Conservation (phyloP, 2,329 filamentous ascomycete species). For the Verticillium zaregamsianum region DNA sequence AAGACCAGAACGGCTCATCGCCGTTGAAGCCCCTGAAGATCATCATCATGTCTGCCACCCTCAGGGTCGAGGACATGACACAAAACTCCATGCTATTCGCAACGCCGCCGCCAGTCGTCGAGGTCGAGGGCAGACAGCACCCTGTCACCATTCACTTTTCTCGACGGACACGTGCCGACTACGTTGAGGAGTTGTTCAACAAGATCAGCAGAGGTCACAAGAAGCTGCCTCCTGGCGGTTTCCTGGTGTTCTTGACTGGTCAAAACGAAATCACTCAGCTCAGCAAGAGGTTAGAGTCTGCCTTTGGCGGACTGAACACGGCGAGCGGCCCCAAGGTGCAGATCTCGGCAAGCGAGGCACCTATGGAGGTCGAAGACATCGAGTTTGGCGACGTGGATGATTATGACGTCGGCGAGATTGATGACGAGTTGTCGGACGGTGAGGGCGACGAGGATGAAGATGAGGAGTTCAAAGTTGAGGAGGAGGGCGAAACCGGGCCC, state of each 20-base stretch:
- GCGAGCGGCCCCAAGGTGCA: constrained; percentile 63
- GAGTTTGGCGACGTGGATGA: constrained; percentile 73
- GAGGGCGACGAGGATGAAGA: constrained; percentile 55
- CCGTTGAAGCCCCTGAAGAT: constrained; percentile 75
- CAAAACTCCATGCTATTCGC: constrained; percentile 79
- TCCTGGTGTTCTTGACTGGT: constrained; percentile 91
- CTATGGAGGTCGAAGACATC: constrained; percentile 80
- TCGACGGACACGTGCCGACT: constrained; percentile 77
- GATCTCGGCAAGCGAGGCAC: constrained; percentile 71
- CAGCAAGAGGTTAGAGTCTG: constrained; percentile 71
- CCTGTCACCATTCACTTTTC: constrained; percentile 88
- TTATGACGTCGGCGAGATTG: constrained; percentile 54
- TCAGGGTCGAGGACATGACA: constrained; percentile 86
- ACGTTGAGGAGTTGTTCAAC: constrained; percentile 82
- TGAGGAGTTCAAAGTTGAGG: constrained; percentile 65
- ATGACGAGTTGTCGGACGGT: constrained; percentile 50
- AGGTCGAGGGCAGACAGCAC: constrained; percentile 89
- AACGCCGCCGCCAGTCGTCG: constrained; percentile 73
- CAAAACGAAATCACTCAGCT: constrained; percentile 86
- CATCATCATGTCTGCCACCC: constrained; percentile 96
- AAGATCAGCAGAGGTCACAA: constrained; percentile 86
- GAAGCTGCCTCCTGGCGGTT: constrained; percentile 84
- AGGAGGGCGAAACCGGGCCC: constrained; percentile 52
- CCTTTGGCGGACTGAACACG: constrained; percentile 55
- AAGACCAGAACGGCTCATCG: constrained; percentile 68